A percentile compares a stretch with the other conserved stretches of the same genome.
phyloP scores from a whole-genome alignment of 2,329 filamentous ascomycete genomes.

The Cordyceps militaris region DNA sequence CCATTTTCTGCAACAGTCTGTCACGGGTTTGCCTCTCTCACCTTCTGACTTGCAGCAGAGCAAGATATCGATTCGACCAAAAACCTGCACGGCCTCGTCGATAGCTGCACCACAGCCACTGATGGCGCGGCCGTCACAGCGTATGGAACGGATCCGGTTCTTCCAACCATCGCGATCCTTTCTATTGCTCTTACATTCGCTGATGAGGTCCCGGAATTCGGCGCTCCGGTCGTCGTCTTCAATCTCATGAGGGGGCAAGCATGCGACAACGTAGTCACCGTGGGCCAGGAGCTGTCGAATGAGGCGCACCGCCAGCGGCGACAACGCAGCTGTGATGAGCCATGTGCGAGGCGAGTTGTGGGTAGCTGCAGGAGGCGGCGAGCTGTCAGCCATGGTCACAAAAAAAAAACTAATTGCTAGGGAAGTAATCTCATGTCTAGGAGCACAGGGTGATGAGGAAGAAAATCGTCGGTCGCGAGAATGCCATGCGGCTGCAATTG shows the following conservation, averaged over 20 bases:
- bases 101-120: slow-evolving; percentile 77
- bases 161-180: slow-evolving; percentile 72
- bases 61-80: slow-evolving; percentile 82
- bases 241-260: slow-evolving; percentile 70
- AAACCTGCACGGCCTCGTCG: slow-evolving; percentile 76
- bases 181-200: slow-evolving; percentile 55
- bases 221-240: slow-evolving; percentile 68
- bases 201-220: slow-evolving; percentile 74
- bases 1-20: background rate
- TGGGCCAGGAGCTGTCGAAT: slow-evolving; percentile 78
- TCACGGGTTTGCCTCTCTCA: slow-evolving; percentile 28
- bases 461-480: background rate
- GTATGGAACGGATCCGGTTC: slow-evolving; percentile 62
- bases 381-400: slow-evolving; percentile 25
- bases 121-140: slow-evolving; percentile 55
- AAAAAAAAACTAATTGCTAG: background rate
- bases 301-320: slow-evolving; percentile 75
- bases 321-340: slow-evolving; percentile 83
- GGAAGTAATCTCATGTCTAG: slow-evolving; percentile 1
- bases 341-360: slow-evolving; percentile 78
- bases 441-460: background rate
- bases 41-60: slow-evolving; percentile 85
- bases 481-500: background rate
- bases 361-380: slow-evolving; percentile 41
- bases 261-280: slow-evolving; percentile 84